Base-by-base conservation (phyloP, 352 stramenopile genomes). In the Phytopythium delawarense region DNA sequence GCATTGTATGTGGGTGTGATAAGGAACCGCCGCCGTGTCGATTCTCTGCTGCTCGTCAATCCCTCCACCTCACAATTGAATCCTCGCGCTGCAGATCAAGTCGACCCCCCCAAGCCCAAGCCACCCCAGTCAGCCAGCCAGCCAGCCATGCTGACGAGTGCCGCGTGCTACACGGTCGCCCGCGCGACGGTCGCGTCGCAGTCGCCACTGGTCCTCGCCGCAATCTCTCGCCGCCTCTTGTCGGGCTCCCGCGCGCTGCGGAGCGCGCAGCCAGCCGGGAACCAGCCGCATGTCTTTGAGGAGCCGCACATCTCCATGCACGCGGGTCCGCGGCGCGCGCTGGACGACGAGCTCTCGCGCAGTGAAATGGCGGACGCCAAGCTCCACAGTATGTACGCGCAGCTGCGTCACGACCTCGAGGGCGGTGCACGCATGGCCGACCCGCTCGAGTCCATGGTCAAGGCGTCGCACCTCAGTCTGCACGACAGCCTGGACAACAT, bases 401-500 rank as follows among this genome's bases (percentile, higher is more conserved):
- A 71, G 44, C 54, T 73, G 3, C 65, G 70, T 44, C 63, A 70
- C 46, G 67, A 73, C 51, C 58, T 73, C 5, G 63, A 70, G 39
- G 39, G 28, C 12, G 32, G 37, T 6, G 25, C 40, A 4, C 37
- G 4, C 37, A 34, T 60, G 20, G 7, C 39, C 9, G 21, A 51
- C 23, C 35, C 35, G 37, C 37, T 50, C n/a, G 54, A 60, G 35
- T 21, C 39, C 12, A 48, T 50, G 54, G 15, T 50, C 35, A 6
- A 13, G 23, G 35, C n/a, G 15, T 49, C 54, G 37, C 23, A 37
- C 6, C 9, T 60, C 0, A 60, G 25, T 8, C 23, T 83, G 20
- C 64, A 78, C 40, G 58, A 67, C 8, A 71, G 76, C 21, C 63
- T 89, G n/a, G 76, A 89, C 39, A 76, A 79, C 25, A 62, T 78